phyloP scores from a whole-genome alignment of 345 rosid genomes.

The Mangifera indica region DNA sequence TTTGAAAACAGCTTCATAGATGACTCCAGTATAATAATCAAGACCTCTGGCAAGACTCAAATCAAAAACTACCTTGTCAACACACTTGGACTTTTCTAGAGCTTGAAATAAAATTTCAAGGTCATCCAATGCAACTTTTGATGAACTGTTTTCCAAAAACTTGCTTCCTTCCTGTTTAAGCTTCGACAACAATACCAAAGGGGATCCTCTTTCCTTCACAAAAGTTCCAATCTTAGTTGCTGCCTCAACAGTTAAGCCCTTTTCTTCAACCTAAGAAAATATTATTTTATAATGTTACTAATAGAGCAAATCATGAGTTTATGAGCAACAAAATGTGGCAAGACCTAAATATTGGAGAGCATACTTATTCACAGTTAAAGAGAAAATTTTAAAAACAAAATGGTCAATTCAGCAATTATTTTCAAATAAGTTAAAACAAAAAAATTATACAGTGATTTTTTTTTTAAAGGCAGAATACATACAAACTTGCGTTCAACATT shows the following conservation, averaged over 20 bases:
- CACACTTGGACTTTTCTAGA: slow-evolving; percentile 71
- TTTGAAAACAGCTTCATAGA: slow-evolving; percentile 83
- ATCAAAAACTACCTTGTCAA: slow-evolving; percentile 79
- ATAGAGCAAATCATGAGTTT: slow-evolving; percentile 5
- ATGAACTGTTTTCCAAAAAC: slow-evolving; percentile 55
- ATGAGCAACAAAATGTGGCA: neutral
- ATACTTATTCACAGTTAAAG: neutral
- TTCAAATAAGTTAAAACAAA: neutral
- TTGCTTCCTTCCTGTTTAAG: slow-evolving; percentile 59
- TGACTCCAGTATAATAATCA: slow-evolving; percentile 95
- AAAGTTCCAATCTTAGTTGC: slow-evolving; percentile 78
- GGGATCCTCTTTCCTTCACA: slow-evolving; percentile 77
- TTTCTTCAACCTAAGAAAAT: slow-evolving; percentile 72
- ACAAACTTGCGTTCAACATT: neutral
- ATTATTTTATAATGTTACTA: slow-evolving; percentile 7
- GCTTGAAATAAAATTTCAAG: slow-evolving; percentile 79
- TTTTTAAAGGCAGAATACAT: neutral
- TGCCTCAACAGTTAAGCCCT: slow-evolving; percentile 63
- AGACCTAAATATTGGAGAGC: neutral
- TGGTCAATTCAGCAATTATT: neutral
- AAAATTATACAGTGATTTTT: neutral
- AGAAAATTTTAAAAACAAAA: neutral
- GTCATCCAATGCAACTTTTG: slow-evolving; percentile 70
- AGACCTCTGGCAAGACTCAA: slow-evolving; percentile 98
- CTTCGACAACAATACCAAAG: slow-evolving; percentile 56